These are phyloP conservation scores for Hemisphaericaspora nanyangensis DNA, from an alignment of 805 yeast species.

Conservation along the genomic window DNA sequence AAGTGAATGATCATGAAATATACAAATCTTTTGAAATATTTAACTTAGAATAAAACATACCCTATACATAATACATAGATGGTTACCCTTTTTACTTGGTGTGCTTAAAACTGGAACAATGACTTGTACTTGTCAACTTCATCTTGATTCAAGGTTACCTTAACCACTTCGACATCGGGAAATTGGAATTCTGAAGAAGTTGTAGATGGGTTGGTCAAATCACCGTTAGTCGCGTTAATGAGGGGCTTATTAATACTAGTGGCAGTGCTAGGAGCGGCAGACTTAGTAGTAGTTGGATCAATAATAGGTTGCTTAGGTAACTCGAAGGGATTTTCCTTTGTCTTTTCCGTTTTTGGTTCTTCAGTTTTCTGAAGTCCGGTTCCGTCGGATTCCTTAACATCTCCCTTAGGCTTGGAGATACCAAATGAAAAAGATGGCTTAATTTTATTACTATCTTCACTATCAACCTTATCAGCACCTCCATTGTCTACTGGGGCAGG, in stretches of 20 bases:
- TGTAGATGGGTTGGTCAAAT: neutral
- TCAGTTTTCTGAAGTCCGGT: no score
- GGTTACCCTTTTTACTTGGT: no score
- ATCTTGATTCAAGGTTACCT: constrained; percentile 18
- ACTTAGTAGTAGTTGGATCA: neutral
- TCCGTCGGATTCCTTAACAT: neutral
- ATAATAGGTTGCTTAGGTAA: neutral
- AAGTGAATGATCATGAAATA: no score
- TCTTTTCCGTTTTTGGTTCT: neutral
- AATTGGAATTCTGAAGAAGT: constrained; percentile 13
- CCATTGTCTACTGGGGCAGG: neutral
- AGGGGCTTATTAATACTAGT: neutral
- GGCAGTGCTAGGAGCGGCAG: neutral
- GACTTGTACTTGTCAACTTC: constrained; percentile 24
- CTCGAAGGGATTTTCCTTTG: neutral
- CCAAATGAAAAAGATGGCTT: neutral
- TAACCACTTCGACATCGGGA: constrained; percentile 19
- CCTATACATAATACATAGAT: no score
- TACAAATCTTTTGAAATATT: no score
- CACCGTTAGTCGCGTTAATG: neutral
- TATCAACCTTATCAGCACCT: neutral
- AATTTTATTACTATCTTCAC: neutral
- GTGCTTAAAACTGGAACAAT: constrained; percentile 26
- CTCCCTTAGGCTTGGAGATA: neutral
- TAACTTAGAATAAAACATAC: no score